Evolutionary conservation across 805 yeast species (phyloP).

Genomic region (Lipomyces sp.): DNA sequence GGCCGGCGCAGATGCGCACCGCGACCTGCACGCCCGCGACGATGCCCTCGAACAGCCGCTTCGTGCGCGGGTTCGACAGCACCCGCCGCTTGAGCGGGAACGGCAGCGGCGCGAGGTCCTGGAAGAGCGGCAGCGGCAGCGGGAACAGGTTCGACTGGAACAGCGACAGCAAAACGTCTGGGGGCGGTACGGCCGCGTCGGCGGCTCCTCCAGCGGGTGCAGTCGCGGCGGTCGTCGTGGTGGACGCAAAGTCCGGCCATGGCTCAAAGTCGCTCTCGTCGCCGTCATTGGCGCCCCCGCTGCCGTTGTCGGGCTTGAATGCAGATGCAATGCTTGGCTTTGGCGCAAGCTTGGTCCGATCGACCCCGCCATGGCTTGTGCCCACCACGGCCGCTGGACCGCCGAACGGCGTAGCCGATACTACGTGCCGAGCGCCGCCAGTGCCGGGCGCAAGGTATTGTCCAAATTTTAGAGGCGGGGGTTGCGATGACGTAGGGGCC

Average conservation of each 20-base stretch:
- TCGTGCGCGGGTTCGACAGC: constrained; percentile 17
- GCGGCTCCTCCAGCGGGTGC: background rate
- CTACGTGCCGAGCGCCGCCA: background rate
- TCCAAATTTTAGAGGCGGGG: background rate
- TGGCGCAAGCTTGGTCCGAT: background rate
- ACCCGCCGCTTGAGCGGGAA: constrained; percentile 26
- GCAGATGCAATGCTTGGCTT: background rate
- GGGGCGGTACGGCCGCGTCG: constrained; percentile 11
- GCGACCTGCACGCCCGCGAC: constrained; percentile 22
- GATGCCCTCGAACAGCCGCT: constrained; percentile 18
- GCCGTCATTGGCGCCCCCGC: background rate
- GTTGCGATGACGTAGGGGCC: background rate
- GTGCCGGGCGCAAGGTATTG: background rate
- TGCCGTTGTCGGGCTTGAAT: background rate
- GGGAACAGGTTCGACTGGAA: constrained; percentile 24
- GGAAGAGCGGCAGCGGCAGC: constrained; percentile 23
- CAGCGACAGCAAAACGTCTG: constrained; percentile 21
- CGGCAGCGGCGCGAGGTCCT: constrained; percentile 20
- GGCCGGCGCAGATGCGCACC: constrained; percentile 27
- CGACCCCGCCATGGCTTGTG: too few relatives aligned
- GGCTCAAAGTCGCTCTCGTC: constrained; percentile 13
- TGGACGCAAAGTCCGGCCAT: constrained; percentile 16
- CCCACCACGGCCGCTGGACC: background rate
- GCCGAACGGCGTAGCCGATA: background rate
- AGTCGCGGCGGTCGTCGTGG: background rate